These are phyloP conservation scores for Ceraceosorus guamensis DNA, from an alignment of 1,284 basidiomycete genomes.

Conservation along the genomic window DNA sequence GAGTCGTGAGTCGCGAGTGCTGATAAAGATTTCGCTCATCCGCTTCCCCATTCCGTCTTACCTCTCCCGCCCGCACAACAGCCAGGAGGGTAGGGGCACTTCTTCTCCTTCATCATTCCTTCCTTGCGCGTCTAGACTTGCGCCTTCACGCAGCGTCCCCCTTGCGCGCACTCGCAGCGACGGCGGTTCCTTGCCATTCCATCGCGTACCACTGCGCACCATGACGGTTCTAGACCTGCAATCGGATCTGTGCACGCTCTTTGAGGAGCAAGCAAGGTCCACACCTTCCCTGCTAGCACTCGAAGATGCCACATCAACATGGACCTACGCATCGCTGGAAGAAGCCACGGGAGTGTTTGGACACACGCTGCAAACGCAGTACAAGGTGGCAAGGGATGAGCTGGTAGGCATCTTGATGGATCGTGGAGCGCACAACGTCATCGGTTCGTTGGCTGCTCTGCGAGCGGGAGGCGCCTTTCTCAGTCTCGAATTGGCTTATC, in stretches of 20 bases:
- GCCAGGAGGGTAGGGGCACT: no score
- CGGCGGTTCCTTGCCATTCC: no score
- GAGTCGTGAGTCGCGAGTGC: no score
- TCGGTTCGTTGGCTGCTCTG: slow-evolving; percentile 42
- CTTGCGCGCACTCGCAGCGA: no score
- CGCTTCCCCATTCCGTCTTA: no score
- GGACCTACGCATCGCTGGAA: slow-evolving; percentile 45
- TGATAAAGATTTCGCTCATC: no score
- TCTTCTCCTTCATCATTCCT: no score
- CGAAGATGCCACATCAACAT: slow-evolving; percentile 16
- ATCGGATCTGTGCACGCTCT: slow-evolving; percentile 28
- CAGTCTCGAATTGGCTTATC: slow-evolving; percentile 48
- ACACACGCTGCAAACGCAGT: slow-evolving; percentile 19
- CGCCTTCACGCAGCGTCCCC: no score
- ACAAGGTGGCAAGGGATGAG: slow-evolving; percentile 29
- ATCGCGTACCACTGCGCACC: no score
- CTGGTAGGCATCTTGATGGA: slow-evolving; percentile 44
- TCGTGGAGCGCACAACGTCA: slow-evolving; percentile 43
- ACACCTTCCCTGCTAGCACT: slow-evolving; percentile 26
- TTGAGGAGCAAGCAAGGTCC: slow-evolving; percentile 22
- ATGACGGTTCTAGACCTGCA: slow-evolving; percentile 26
- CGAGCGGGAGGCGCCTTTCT: slow-evolving; percentile 47
- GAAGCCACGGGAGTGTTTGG: slow-evolving; percentile 25
- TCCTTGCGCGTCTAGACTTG: no score
- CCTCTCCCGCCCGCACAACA: no score